Evolutionary conservation across 2,329 filamentous ascomycete species (phyloP).

Genomic region (Grosmannia serpens): DNA sequence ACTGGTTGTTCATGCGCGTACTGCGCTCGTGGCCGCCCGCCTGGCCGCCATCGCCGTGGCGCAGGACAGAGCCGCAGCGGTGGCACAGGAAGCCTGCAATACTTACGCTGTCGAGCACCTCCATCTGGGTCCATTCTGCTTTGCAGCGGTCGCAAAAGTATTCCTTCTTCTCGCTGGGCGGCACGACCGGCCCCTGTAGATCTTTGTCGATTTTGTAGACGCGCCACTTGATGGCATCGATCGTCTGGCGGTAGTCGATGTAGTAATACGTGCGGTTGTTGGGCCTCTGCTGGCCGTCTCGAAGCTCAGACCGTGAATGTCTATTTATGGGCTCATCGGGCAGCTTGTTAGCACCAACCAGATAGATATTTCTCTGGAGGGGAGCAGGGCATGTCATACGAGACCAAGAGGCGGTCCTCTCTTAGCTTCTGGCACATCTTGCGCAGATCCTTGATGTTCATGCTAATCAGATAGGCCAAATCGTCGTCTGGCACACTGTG

Average conservation of each 20-base stretch:
- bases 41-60: constrained; percentile 54
- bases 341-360: constrained; percentile 1
- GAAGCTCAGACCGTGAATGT: constrained; percentile 63
- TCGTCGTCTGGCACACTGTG: constrained; percentile 64
- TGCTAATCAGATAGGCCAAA: constrained; percentile 72
- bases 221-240: constrained; percentile 94
- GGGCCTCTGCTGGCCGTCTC: constrained; percentile 70
- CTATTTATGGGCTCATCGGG: constrained; percentile 23
- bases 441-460: constrained; percentile 85
- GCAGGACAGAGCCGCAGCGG: constrained; percentile 56
- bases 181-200: constrained; percentile 72
- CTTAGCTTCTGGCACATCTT: constrained; percentile 76
- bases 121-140: constrained; percentile 78
- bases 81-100: constrained; percentile 70
- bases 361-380: not conserved
- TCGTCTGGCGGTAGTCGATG: constrained; percentile 86
- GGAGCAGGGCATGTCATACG: constrained; percentile 36
- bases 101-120: constrained; percentile 69
- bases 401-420: constrained; percentile 74
- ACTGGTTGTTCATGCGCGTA: constrained; percentile 64
- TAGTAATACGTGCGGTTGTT: constrained; percentile 91
- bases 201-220: constrained; percentile 80
- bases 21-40: constrained; percentile 62
- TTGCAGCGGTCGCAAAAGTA: constrained; percentile 75
- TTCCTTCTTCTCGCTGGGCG: constrained; percentile 80